These are phyloP conservation scores for Nakazawaea ishiwadae DNA, from an alignment of 805 yeast species.

Conservation along the genomic window DNA sequence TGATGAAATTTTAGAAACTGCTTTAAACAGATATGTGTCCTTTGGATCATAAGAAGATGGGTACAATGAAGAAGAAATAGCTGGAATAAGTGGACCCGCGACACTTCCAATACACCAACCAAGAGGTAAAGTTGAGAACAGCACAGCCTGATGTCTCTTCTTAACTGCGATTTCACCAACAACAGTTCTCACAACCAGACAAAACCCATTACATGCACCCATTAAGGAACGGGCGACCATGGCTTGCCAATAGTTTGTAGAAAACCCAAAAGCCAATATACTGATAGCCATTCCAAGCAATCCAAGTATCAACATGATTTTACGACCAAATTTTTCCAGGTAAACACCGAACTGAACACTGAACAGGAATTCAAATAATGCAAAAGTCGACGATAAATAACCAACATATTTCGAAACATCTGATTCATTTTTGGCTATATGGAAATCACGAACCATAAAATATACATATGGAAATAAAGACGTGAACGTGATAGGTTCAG, in stretches of 20 bases:
- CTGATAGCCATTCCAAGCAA: slow-evolving; percentile 45
- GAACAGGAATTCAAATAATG: slow-evolving; percentile 53
- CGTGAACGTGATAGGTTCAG: slow-evolving; percentile 60
- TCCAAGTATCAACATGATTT: slow-evolving; percentile 47
- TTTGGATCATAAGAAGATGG: slow-evolving; percentile 1
- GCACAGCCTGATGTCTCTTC: slow-evolving; percentile 56
- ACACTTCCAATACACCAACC: slow-evolving; percentile 58
- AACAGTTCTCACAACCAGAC: slow-evolving; percentile 56
- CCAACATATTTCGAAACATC: slow-evolving; percentile 58
- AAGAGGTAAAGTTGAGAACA: slow-evolving; percentile 57
- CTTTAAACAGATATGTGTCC: neutral
- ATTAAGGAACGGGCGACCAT: slow-evolving; percentile 46
- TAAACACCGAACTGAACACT: slow-evolving; percentile 57
- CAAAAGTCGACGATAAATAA: slow-evolving; percentile 55
- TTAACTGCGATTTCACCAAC: slow-evolving; percentile 61
- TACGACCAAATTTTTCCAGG: slow-evolving; percentile 53
- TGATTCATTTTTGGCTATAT: slow-evolving; percentile 42
- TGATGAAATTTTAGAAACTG: neutral
- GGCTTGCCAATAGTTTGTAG: slow-evolving; percentile 48
- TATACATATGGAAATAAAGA: slow-evolving; percentile 59
- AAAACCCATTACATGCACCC: slow-evolving; percentile 61
- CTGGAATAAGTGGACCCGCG: slow-evolving; percentile 45
- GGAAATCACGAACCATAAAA: slow-evolving; percentile 56
- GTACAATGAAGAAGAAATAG: slow-evolving; percentile 1
- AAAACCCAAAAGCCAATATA: slow-evolving; percentile 47